A percentile compares a stretch with the other conserved stretches of the same genome.
Evolutionary conservation across 2,329 filamentous ascomycete genomes (phyloP).

Genomic region (Dothistroma septosporum): DNA sequence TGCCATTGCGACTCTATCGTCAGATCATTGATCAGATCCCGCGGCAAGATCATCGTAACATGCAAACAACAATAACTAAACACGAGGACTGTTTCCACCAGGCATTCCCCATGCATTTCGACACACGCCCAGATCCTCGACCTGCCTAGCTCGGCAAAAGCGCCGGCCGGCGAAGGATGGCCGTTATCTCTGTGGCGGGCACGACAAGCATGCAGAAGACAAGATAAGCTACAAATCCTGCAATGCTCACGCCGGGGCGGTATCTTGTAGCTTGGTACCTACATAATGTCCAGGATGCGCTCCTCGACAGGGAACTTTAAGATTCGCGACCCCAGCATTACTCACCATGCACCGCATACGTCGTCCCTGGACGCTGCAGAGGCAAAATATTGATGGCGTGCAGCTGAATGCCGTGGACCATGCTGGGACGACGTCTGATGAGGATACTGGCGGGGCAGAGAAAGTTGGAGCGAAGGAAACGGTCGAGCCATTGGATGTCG

Average conservation of each 20-base stretch:
- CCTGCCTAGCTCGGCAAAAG: neutral
- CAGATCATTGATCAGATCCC: too few relatives aligned
- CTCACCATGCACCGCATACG: conserved; percentile 27
- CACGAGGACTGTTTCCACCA: too few relatives aligned
- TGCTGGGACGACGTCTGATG: conserved; percentile 15
- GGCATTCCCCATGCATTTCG: too few relatives aligned
- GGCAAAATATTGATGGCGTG: conserved; percentile 26
- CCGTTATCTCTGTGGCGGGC: neutral
- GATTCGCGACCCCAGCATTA: neutral
- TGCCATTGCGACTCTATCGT: too few relatives aligned
- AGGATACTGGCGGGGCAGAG: conserved; percentile 12
- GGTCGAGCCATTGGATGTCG: conserved; percentile 18
- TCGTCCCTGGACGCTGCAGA: conserved; percentile 24
- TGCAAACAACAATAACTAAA: too few relatives aligned
- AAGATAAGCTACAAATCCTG: neutral
- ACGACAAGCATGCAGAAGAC: neutral
- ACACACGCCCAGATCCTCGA: neutral
- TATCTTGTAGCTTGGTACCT: neutral
- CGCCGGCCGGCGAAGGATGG: neutral
- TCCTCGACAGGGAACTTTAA: neutral
- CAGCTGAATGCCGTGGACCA: conserved; percentile 25
- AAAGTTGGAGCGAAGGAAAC: conserved; percentile 1
- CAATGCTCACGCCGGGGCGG: neutral
- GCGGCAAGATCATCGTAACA: neutral
- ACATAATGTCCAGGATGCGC: neutral